Conservation (phyloP, 2,329 filamentous ascomycete species). For the Trichothecium roseum region DNA sequence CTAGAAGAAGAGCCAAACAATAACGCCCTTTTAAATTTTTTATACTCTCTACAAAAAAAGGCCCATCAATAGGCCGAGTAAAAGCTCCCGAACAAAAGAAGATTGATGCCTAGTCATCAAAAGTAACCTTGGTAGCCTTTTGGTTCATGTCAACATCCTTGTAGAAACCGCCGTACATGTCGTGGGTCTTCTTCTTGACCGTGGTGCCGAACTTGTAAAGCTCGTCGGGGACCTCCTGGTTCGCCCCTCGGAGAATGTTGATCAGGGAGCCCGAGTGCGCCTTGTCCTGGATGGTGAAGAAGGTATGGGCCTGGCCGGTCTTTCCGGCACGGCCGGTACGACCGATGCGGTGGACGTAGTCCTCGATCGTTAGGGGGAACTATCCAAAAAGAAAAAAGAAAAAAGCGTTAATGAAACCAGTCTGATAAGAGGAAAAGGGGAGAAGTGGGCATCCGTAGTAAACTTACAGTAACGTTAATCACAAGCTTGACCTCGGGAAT, state of each 20-base stretch:
- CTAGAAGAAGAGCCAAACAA: conserved; percentile 17
- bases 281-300: conserved; percentile 96
- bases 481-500: conserved; percentile 94
- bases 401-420: not conserved
- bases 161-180: conserved; percentile 90
- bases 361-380: conserved; percentile 91
- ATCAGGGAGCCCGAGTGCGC: conserved; percentile 78
- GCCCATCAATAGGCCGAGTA: conserved; percentile 5
- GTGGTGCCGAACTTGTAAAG: conserved; percentile 94
- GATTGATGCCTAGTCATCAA: conserved; percentile 42
- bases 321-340: conserved; percentile 90
- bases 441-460: no score
- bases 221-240: conserved; percentile 81
- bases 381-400: conserved; percentile 12
- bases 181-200: conserved; percentile 97
- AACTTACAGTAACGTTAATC: conserved; percentile 70
- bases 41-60: conserved; percentile 1
- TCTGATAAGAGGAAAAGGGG: no score
- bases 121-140: conserved; percentile 84
- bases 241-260: conserved; percentile 89
- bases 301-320: conserved; percentile 76
- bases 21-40: no score
- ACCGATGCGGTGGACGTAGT: conserved; percentile 96
- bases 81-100: conserved; percentile 3
- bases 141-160: conserved; percentile 79